Base-by-base conservation (phyloP, 2,329 filamentous ascomycete species). In the Gnomoniopsis smithogilvyi region DNA sequence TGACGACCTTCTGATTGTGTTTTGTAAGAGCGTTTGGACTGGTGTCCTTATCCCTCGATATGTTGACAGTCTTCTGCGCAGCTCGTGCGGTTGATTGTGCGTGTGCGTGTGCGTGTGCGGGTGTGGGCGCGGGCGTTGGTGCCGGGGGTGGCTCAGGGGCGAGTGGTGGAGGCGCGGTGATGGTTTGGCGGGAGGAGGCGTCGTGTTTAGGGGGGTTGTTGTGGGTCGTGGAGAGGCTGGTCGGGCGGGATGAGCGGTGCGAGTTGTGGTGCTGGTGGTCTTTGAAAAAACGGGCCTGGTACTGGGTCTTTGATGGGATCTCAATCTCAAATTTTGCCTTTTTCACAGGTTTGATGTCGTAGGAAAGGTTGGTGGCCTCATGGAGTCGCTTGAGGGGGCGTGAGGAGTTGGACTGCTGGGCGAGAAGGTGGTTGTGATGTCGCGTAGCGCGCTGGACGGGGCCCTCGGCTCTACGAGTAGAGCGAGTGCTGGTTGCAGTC, bases 1-100 rank as follows among this genome's bases (percentile, higher is more conserved):
- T 85, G 66, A 76, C 79, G 54, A 82, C 80, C 70, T 86, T 87
- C 64, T 80, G 77, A 67, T 81, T 79, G 62, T 84, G 78, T 70
- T 78, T 82, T 64, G 78, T 80, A 55, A 75, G 66, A 58, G 64
- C 60, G 46, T 65, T 63, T 61, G 62, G 63, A 17, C 36, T 49
- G 15, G 19, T 45, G 41, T 19, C n/a, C 61, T 66, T 64, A 38
- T 62, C 59, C 54, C 64, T 62, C 61, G 61, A 49, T 52, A 53
- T 26, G 17, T 54, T 33, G 56, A 53, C 47, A 36, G 59, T 6
- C 17, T 61, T 59, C 57, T 57, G 56, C 41, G 56, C 64, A 58
- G 65, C 50, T 22, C 15, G 19, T 24, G 56, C n/a, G 26, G 14
- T 38, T 45, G 36, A 14, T 30, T 34, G 36, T 22, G 36, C 24